Conservation (phyloP, 1,284 basidiomycete species). For the Afroboletus lepidellus region DNA sequence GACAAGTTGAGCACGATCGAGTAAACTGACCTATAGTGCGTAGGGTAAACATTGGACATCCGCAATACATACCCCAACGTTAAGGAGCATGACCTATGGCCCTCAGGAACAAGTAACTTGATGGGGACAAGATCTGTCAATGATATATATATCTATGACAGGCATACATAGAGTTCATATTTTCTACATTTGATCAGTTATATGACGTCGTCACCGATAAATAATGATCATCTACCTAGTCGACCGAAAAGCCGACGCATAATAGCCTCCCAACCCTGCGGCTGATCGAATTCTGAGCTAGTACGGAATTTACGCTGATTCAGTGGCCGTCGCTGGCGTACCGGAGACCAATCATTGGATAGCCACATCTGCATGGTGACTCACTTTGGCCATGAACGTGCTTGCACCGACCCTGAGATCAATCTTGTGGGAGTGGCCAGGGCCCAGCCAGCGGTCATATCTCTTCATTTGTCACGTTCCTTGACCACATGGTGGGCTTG, state of each 20-base stretch:
- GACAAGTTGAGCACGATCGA: no score
- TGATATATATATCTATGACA: no score
- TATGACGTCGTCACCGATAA: not conserved
- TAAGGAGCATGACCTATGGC: no score
- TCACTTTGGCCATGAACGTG: constrained; percentile 3
- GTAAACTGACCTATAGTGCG: no score
- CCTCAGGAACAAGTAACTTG: not conserved
- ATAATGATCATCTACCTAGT: not conserved
- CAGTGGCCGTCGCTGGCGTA: not conserved
- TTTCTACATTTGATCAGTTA: not conserved
- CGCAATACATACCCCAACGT: not conserved
- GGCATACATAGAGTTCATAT: no score
- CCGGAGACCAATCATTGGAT: not conserved
- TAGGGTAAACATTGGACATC: not conserved
- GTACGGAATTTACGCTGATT: not conserved
- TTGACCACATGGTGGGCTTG: not conserved
- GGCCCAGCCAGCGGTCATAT: not conserved
- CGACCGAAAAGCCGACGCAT: constrained; percentile 2
- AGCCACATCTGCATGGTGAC: not conserved
- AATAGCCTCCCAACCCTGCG: no score
- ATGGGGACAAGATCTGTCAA: not conserved
- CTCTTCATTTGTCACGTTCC: not conserved
- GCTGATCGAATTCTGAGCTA: not conserved
- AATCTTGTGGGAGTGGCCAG: not conserved
- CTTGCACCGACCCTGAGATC: not conserved